These are phyloP conservation scores for Ceratocystis lukuohia DNA, from an alignment of 2,329 filamentous ascomycete genomes.

Conservation along the genomic window DNA sequence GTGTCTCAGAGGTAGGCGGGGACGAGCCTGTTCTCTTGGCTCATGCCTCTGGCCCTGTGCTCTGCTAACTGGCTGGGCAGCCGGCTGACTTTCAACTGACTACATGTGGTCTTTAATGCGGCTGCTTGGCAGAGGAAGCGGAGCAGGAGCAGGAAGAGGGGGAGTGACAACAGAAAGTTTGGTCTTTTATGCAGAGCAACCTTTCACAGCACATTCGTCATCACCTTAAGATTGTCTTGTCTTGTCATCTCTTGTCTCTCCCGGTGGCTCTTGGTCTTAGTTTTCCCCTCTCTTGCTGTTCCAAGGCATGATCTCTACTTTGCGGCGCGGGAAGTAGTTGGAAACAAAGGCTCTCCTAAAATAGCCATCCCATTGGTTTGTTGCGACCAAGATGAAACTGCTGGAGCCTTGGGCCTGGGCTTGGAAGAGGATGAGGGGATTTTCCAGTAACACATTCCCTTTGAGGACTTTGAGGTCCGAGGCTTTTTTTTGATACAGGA, in stretches of 20 bases:
- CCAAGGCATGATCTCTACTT: not conserved
- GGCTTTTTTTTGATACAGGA: not conserved
- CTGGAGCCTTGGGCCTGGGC: not conserved
- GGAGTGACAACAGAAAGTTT: not conserved
- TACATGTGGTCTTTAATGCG: not conserved
- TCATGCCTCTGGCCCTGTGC: not conserved
- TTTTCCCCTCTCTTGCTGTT: not conserved
- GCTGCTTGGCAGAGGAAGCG: not conserved
- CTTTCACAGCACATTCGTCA: not conserved
- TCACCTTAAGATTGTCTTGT: not conserved
- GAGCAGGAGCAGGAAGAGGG: not conserved
- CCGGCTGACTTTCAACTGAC: not conserved
- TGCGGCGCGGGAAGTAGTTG: not conserved
- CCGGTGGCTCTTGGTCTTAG: not conserved
- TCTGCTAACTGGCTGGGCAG: not conserved
- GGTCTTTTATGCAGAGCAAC: not conserved
- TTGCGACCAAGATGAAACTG: slow-evolving; percentile 9
- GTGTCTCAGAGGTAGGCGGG: not conserved
- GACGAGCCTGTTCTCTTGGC: not conserved
- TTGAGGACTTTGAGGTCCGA: not conserved
- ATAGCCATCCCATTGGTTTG: not conserved
- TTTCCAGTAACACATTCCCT: not conserved
- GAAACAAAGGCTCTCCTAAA: not conserved
- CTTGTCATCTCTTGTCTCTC: not conserved
- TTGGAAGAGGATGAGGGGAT: not conserved